Evolutionary conservation across 805 yeast species (phyloP).

Genomic region (Candida alai): DNA sequence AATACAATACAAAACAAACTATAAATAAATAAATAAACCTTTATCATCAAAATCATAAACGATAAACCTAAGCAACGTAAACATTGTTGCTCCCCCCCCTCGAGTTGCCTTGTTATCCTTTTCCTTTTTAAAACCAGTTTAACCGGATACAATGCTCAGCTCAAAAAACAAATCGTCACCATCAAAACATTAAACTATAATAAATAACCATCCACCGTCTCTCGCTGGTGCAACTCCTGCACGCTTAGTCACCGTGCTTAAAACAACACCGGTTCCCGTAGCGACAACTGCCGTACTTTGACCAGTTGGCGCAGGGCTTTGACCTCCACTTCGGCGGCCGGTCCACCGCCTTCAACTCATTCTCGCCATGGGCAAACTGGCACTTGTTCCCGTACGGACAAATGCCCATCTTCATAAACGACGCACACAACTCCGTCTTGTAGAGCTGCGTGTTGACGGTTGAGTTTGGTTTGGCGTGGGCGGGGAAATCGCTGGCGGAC

Average conservation of each 20-base stretch:
- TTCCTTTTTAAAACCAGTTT: slow-evolving; percentile 2
- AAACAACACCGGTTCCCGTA: slow-evolving; percentile 92
- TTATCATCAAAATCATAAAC: slow-evolving; percentile 6
- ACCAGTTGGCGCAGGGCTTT: slow-evolving; percentile 88
- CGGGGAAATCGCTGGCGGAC: neutral
- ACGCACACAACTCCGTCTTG: slow-evolving; percentile 87
- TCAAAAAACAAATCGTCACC: too few relatives aligned
- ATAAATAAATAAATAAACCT: slow-evolving; percentile 5
- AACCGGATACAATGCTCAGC: too few relatives aligned
- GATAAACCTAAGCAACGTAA: slow-evolving; percentile 1
- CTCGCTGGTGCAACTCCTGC: neutral
- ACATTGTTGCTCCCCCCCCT: neutral
- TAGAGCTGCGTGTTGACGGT: slow-evolving; percentile 62
- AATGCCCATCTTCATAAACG: slow-evolving; percentile 58
- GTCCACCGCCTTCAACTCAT: slow-evolving; percentile 68
- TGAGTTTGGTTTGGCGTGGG: slow-evolving; percentile 9
- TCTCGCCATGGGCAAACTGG: slow-evolving; percentile 89
- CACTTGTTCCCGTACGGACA: slow-evolving; percentile 92
- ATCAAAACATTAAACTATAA: slow-evolving; percentile 1
- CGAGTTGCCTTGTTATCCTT: too few relatives aligned
- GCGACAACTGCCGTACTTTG: slow-evolving; percentile 74
- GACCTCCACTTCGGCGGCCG: slow-evolving; percentile 85
- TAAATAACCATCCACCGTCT: neutral
- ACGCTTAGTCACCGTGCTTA: slow-evolving; percentile 54
- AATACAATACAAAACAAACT: too few relatives aligned